phyloP scores from a whole-genome alignment of 345 rosid species.

The Rhodamnia argentea region DNA sequence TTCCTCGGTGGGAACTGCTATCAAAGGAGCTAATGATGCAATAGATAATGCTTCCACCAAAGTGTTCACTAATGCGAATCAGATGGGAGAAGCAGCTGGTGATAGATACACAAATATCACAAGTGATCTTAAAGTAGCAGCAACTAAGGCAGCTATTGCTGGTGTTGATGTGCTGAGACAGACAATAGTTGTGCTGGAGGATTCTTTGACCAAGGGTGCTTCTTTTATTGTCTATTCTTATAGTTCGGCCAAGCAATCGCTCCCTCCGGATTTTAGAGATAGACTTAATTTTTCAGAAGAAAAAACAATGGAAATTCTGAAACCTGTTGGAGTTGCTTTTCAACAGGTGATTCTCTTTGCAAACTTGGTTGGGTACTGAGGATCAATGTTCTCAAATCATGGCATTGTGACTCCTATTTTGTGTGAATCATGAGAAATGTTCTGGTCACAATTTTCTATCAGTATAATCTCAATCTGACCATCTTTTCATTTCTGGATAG shows the following conservation, averaged over 20 bases:
- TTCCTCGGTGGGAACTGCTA: conserved; percentile 44
- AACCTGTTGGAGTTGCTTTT: conserved; percentile 53
- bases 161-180: conserved; percentile 61
- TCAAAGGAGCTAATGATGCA: conserved; percentile 44
- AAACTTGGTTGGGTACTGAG: background rate
- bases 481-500: background rate
- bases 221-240: conserved; percentile 60
- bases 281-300: conserved; percentile 62
- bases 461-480: background rate
- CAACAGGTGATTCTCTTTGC: conserved; percentile 45
- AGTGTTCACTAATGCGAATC: conserved; percentile 41
- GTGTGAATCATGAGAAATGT: background rate
- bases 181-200: conserved; percentile 51
- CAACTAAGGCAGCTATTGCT: conserved; percentile 35
- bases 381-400: background rate
- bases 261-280: conserved; percentile 60
- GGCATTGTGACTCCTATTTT: background rate
- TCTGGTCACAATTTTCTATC: background rate
- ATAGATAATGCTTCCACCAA: conserved; percentile 39
- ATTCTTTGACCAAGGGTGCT: conserved; percentile 47
- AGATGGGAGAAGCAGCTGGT: conserved; percentile 43
- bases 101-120: conserved; percentile 39
- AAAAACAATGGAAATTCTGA: conserved; percentile 30
- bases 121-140: conserved; percentile 42
- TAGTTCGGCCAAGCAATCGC: conserved; percentile 56